Conservation (phyloP, 108 stramenopile species). For the Epithemia pelagica region DNA sequence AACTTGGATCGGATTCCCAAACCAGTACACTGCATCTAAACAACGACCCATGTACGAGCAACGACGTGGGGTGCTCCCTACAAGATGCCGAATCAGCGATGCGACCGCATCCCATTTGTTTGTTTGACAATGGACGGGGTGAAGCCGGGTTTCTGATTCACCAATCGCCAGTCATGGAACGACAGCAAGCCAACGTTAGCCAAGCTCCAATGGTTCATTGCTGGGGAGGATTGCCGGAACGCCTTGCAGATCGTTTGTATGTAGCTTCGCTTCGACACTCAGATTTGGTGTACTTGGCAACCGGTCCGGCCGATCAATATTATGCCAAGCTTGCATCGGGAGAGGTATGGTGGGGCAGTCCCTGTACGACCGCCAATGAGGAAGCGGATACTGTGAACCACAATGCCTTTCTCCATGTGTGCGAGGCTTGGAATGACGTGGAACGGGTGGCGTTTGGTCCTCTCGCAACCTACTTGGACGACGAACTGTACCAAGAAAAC, state of each 20-base stretch:
- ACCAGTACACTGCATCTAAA: neutral
- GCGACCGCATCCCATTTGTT: neutral
- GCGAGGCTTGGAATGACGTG: neutral
- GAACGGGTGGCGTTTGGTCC: neutral
- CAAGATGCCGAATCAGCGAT: too few species aligned
- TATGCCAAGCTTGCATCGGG: slow-evolving; percentile 60
- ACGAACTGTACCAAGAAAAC: too few species aligned
- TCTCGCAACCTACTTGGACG: neutral
- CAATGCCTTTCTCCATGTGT: neutral
- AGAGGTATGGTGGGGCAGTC: slow-evolving; percentile 62
- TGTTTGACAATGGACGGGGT: neutral
- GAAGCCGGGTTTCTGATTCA: neutral
- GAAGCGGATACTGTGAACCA: neutral
- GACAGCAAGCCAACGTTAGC: neutral
- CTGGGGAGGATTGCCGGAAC: neutral
- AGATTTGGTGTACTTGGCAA: slow-evolving; percentile 46
- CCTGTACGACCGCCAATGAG: neutral
- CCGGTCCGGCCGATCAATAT: slow-evolving; percentile 56
- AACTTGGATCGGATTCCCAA: neutral
- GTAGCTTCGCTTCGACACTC: neutral
- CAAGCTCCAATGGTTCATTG: neutral
- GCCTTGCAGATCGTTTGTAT: neutral
- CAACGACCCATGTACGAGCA: neutral
- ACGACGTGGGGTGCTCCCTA: too few species aligned
- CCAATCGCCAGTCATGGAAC: neutral